These are phyloP conservation scores for Diplodia mutila DNA, from an alignment of 2,329 filamentous ascomycete species.

Conservation along the genomic window DNA sequence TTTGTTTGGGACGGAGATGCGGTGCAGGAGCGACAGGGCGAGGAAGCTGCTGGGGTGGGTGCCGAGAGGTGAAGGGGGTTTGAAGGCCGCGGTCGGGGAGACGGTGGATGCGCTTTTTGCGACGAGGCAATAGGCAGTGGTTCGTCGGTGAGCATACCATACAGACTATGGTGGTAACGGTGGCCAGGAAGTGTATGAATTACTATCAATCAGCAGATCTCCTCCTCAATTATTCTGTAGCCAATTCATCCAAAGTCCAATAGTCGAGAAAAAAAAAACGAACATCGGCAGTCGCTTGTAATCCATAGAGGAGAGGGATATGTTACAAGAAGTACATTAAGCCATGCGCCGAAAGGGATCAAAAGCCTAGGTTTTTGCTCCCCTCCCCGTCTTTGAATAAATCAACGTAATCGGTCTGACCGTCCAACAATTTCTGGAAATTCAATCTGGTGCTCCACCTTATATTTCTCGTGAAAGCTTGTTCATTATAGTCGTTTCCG, in stretches of 20 bases:
- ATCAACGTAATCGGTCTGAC: slow-evolving; percentile 27
- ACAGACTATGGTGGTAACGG: too few species aligned
- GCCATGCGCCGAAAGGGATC: too few species aligned
- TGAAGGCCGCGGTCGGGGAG: not conserved
- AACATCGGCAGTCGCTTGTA: too few species aligned
- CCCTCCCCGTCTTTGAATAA: slow-evolving; percentile 18
- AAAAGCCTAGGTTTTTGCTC: not conserved
- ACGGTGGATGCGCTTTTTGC: not conserved
- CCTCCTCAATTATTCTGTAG: too few species aligned
- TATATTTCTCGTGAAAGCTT: slow-evolving; percentile 31
- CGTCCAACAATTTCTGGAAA: slow-evolving; percentile 32
- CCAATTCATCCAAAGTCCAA: too few species aligned
- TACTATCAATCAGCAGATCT: too few species aligned
- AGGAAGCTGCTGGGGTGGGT: slow-evolving; percentile 63
- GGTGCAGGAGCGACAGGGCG: slow-evolving; percentile 58
- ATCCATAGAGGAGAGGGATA: too few species aligned
- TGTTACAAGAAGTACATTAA: too few species aligned
- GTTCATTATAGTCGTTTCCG: slow-evolving; percentile 29
- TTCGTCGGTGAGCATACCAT: not conserved
- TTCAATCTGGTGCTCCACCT: slow-evolving; percentile 34
- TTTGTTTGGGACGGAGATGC: slow-evolving; percentile 65
- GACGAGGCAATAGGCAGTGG: not conserved
- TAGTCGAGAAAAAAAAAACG: too few species aligned
- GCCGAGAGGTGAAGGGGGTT: slow-evolving; percentile 46
- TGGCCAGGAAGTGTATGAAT: too few species aligned